Conservation (phyloP, 148 eudicot genomes). For the Rhododendron kiyosumense region DNA sequence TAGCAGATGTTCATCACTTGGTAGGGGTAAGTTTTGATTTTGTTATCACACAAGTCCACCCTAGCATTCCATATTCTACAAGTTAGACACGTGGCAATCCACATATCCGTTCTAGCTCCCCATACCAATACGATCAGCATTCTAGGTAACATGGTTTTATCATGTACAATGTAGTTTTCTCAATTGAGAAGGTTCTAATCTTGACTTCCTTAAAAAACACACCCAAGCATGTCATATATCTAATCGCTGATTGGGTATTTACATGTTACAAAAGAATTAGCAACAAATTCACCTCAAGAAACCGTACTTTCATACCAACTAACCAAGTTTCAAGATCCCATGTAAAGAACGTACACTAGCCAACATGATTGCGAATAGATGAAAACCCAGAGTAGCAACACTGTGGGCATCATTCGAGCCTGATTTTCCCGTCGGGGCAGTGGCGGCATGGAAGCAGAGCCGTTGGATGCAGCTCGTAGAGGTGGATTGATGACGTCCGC, state of each 20-base stretch:
- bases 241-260: not conserved
- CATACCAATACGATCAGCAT: too few species aligned
- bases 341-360: not conserved
- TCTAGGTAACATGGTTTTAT: not conserved
- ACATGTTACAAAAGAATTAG: not conserved
- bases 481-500: constrained; percentile 61
- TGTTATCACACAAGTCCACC: too few species aligned
- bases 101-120: too few species aligned
- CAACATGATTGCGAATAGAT: constrained; percentile 1
- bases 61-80: too few species aligned
- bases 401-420: constrained; percentile 1
- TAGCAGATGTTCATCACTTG: too few species aligned
- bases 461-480: constrained; percentile 48
- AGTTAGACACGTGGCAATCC: too few species aligned
- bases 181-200: not conserved
- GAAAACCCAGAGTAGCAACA: constrained; percentile 10
- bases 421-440: constrained; percentile 12
- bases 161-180: not conserved
- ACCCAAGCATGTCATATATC: not conserved
- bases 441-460: constrained; percentile 8
- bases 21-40: too few species aligned
- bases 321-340: not conserved
- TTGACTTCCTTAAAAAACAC: not conserved
- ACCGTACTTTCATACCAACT: not conserved
- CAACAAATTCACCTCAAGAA: not conserved